Base-by-base conservation (phyloP, 108 stramenopile species). In the Pinguiococcus pyrenoidosus region DNA sequence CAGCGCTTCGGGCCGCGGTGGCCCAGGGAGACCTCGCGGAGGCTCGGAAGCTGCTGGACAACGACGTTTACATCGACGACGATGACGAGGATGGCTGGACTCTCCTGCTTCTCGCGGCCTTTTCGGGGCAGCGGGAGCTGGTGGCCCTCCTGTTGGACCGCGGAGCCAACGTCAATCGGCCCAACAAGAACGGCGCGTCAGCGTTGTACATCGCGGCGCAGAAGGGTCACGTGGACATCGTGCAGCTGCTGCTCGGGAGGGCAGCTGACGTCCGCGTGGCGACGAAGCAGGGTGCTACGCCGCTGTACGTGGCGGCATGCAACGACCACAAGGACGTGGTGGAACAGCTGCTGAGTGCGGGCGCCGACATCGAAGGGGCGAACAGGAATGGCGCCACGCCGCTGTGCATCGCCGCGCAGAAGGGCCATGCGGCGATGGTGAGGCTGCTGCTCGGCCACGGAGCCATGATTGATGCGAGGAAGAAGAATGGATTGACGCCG, bases 341-440 rank as follows among this genome's bases (percentile, higher is more conserved):
- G 3, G 32, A 34, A 20, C 40, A 42, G 12, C 32, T 54, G 13
- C 32, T 54, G 16, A 29, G 30, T 10, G 29, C 29, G n/a, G 52
- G 52, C 10, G 52, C 52, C 21, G 52, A 54, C 41, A 22, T 12
- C n/a, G 3, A 29, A 27, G 32, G 29, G 12, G 22, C n/a, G 10
- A 16, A 41, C 8, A 41, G 29, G 5, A 41, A 54, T 32, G 52
- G 52, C 13, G 40, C 40, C 13, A 54, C 52, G n/a, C 52, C 52
- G 1, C 52, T 54, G 30, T 42, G 41, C 27, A 43, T 54, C 22
- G 52, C 52, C 30, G 37, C 52, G 8, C 52, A 54, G 12, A 54
- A 54, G 23, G 52, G 52, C 2, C 41, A 54, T 30, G 29, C 12
- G 2, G 25, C 38, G 21, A 42, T 39, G 23, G 52, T 54, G 4